Percentiles rank a stretch among this genome's conserved stretches.
Conservation (phyloP, 2,329 filamentous ascomycete genomes). For the Zymoseptoria crescenta region DNA sequence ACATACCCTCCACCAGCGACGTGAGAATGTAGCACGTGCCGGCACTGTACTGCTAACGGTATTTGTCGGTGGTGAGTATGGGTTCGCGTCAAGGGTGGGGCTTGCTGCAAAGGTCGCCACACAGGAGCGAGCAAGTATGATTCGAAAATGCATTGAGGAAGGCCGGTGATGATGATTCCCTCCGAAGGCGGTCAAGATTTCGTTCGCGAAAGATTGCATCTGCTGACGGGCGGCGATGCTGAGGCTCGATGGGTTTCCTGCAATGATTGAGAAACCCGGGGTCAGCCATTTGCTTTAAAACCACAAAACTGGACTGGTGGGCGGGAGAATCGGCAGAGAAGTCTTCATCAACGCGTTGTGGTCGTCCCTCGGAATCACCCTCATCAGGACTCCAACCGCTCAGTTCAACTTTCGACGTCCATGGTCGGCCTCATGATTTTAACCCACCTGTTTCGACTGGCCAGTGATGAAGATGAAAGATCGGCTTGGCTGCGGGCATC, state of each 20-base stretch:
- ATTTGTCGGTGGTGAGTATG: neutral
- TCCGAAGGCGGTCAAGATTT: neutral
- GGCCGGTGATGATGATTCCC: neutral
- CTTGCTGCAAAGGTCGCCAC: neutral
- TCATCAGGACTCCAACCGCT: conserved; percentile 1
- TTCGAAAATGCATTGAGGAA: neutral
- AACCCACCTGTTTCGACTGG: neutral
- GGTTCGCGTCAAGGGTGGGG: neutral
- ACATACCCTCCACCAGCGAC: neutral
- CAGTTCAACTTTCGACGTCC: neutral
- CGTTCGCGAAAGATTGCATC: neutral
- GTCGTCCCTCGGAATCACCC: neutral
- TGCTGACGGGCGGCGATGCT: neutral
- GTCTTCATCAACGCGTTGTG: neutral
- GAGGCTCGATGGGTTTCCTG: neutral
- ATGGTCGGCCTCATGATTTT: neutral
- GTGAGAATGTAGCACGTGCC: neutral
- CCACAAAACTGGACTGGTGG: neutral
- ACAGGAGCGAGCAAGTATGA: neutral
- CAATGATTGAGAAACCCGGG: neutral
- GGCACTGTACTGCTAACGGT: neutral
- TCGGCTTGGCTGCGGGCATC: neutral
- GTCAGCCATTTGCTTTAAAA: neutral
- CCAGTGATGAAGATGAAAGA: conserved; percentile 1
- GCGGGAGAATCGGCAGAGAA: neutral